A percentile compares a stretch with the other conserved stretches of the same genome.
Conservation (phyloP, 768 basidiomycete genomes). For the Panus rudis region DNA sequence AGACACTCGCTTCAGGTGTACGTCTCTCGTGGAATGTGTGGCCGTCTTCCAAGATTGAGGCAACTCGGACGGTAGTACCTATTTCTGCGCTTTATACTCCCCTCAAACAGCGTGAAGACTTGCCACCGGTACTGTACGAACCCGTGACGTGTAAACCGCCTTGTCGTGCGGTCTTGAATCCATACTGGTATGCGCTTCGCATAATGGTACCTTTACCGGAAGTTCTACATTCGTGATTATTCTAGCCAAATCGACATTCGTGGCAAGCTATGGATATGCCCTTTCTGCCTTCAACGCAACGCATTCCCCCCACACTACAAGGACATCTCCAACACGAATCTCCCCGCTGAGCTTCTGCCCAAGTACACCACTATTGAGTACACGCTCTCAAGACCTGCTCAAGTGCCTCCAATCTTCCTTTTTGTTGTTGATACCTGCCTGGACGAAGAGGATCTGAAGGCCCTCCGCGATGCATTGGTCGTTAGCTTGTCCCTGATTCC, state of each 20-base stretch:
- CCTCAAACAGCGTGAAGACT: conserved; percentile 86
- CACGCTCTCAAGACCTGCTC: conserved; percentile 87
- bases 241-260: conserved; percentile 95
- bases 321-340: conserved; percentile 94
- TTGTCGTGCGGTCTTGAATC: conserved; percentile 95
- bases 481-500: conserved; percentile 91
- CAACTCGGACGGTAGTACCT: conserved; percentile 94
- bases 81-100: conserved; percentile 98
- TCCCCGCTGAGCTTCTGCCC: conserved; percentile 92
- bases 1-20: conserved; percentile 57
- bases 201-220: neutral
- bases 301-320: conserved; percentile 98
- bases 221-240: neutral
- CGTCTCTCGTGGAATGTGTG: conserved; percentile 98
- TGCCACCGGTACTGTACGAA: conserved; percentile 95
- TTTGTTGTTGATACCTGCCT: conserved; percentile 97
- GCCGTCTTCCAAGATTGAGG: conserved; percentile 97
- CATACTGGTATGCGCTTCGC: conserved; percentile 68
- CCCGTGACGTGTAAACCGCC: conserved; percentile 98
- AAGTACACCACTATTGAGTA: conserved; percentile 99
- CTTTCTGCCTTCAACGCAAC: conserved; percentile 95
- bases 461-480: conserved; percentile 89
- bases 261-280: conserved; percentile 99
- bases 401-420: conserved; percentile 92
- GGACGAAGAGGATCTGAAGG: conserved; percentile 93